phyloP scores from a whole-genome alignment of 139 green algal species.

The Coccomyxa sp. region DNA sequence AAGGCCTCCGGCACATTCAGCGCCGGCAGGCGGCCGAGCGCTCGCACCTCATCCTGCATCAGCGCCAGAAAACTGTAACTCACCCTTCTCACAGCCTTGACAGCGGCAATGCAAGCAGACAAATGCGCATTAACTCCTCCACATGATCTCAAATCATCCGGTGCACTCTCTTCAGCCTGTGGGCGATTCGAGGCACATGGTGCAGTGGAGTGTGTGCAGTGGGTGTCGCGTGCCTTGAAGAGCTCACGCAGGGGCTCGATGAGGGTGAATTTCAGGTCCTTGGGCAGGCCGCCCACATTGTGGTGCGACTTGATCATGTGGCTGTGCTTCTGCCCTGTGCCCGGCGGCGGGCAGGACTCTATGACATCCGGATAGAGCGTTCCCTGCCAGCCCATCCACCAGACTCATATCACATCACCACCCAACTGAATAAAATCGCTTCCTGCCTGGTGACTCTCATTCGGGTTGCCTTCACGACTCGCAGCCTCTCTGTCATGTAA shows the following conservation, averaged over 20 bases:
- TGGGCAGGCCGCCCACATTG: constrained; percentile 97
- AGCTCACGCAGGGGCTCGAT: constrained; percentile 97
- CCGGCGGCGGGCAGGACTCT: constrained; percentile 94
- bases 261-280: constrained; percentile 94
- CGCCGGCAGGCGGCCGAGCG: constrained; percentile 48
- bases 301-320: constrained; percentile 99
- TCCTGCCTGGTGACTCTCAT: not conserved
- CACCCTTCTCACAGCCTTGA: not conserved
- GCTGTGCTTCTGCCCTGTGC: constrained; percentile 91
- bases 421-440: not conserved
- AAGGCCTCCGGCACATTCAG: constrained; percentile 75
- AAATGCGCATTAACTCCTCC: not conserved
- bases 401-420: not conserved
- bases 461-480: too few species aligned
- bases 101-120: not conserved
- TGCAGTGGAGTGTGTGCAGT: not conserved
- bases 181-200: too few species aligned
- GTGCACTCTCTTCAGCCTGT: too few species aligned
- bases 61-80: not conserved
- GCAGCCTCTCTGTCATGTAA: too few species aligned
- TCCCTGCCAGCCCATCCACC: constrained; percentile 48
- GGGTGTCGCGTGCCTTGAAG: constrained; percentile 79
- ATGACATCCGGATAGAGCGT: constrained; percentile 99
- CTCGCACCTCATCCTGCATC: constrained; percentile 66
- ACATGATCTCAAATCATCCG: too few species aligned